A percentile compares a stretch with the other conserved stretches of the same genome.
Evolutionary conservation across 2,329 filamentous ascomycete species (phyloP).

Genomic region (Diaporthe citriasiana): DNA sequence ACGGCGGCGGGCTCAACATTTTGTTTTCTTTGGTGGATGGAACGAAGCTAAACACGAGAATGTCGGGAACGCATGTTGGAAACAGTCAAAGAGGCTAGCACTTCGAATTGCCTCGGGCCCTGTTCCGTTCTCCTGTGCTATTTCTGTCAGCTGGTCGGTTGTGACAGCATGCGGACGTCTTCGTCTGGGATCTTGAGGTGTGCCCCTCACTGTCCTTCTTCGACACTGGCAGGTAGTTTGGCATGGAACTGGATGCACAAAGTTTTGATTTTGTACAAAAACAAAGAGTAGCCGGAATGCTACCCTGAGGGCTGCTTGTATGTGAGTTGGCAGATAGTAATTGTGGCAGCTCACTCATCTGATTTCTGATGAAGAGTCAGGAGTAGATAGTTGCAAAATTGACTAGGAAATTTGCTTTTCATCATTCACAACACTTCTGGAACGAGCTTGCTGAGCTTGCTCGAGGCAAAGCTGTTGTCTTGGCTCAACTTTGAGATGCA

Average conservation of each 20-base stretch:
- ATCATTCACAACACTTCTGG: background rate
- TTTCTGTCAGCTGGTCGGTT: background rate
- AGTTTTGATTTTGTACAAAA: conserved; percentile 13
- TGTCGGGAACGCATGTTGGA: background rate
- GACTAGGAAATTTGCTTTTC: background rate
- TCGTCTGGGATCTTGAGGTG: background rate
- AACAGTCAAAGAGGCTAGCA: background rate
- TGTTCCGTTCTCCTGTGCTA: background rate
- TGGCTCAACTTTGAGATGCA: background rate
- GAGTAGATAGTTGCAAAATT: background rate
- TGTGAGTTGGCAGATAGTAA: background rate
- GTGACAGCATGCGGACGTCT: background rate
- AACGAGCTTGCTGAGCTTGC: background rate
- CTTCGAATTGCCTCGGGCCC: background rate
- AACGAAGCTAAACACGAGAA: background rate
- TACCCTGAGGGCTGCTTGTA: background rate
- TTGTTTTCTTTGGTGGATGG: background rate
- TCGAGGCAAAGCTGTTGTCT: background rate
- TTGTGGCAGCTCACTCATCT: background rate
- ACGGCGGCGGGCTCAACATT: background rate
- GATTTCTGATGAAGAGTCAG: background rate
- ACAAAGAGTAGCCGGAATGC: background rate
- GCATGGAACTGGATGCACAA: conserved; percentile 12
- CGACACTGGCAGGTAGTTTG: background rate
- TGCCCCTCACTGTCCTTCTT: background rate